phyloP scores from a whole-genome alignment of 2,329 filamentous ascomycete genomes.

The Fusarium subtropicale region DNA sequence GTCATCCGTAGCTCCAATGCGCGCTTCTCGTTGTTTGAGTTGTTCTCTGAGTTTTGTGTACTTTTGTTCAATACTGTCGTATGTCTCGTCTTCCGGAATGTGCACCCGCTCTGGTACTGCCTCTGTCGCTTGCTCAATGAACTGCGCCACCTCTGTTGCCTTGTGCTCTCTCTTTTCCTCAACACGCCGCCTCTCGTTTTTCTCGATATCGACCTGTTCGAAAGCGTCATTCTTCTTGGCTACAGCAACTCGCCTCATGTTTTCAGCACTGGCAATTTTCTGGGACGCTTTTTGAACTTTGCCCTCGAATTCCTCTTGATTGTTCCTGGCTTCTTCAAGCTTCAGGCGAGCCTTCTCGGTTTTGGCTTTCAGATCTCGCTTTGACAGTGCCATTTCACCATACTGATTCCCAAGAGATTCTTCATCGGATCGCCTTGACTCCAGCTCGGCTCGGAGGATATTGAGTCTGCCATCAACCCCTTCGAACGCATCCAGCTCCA shows the following conservation, averaged over 20 bases:
- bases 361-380: slow-evolving; percentile 60
- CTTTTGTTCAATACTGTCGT: slow-evolving; percentile 65
- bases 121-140: slow-evolving; percentile 64
- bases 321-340: slow-evolving; percentile 49
- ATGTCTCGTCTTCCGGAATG: slow-evolving; percentile 73
- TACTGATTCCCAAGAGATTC: slow-evolving; percentile 67
- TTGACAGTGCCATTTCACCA: slow-evolving; percentile 62
- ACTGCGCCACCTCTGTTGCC: slow-evolving; percentile 62
- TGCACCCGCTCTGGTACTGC: slow-evolving; percentile 68
- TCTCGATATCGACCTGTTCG: slow-evolving; percentile 62
- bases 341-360: slow-evolving; percentile 56
- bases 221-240: slow-evolving; percentile 72
- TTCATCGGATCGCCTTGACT: slow-evolving; percentile 62
- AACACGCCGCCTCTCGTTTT: slow-evolving; percentile 58
- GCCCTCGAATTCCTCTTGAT: slow-evolving; percentile 57
- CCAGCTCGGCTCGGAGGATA: slow-evolving; percentile 67
- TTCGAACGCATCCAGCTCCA: slow-evolving; percentile 73
- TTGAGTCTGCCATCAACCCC: slow-evolving; percentile 76
- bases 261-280: slow-evolving; percentile 62
- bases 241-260: slow-evolving; percentile 65
- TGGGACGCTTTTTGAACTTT: slow-evolving; percentile 67
- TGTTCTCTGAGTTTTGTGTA: slow-evolving; percentile 67
- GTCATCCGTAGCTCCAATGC: slow-evolving; percentile 72
- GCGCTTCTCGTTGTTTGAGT: slow-evolving; percentile 66
- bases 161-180: slow-evolving; percentile 62